Conservation (phyloP, 768 basidiomycete genomes). For the Mycena polygramma region DNA sequence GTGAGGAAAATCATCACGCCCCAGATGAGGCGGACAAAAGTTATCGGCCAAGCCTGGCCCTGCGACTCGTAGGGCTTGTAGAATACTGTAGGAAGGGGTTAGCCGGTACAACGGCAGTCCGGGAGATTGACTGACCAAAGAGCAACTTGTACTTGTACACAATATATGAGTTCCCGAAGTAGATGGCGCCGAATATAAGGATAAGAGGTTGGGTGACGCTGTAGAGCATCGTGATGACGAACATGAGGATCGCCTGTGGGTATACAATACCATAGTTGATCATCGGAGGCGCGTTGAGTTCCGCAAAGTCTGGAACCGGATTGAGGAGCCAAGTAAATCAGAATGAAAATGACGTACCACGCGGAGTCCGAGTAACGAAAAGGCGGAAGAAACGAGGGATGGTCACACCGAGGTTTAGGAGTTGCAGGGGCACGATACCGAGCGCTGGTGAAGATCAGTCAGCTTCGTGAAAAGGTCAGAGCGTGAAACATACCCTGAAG, state of each 20-base stretch:
- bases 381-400: conserved; percentile 83
- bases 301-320: conserved; percentile 83
- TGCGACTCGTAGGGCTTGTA: conserved; percentile 98
- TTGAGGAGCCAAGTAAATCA: conserved; percentile 4
- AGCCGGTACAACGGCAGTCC: neutral
- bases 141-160: conserved; percentile 99
- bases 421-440: conserved; percentile 95
- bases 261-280: conserved; percentile 98
- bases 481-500: conserved; percentile 70
- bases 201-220: conserved; percentile 97
- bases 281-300: conserved; percentile 97
- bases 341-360: conserved; percentile 66
- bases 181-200: conserved; percentile 93
- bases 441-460: conserved; percentile 62
- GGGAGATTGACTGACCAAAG: conserved; percentile 73
- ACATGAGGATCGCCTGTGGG: conserved; percentile 96
- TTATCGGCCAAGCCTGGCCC: conserved; percentile 98
- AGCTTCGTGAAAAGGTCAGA: conserved; percentile 19
- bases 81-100: conserved; percentile 73
- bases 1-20: conserved; percentile 93
- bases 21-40: conserved; percentile 92
- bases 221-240: conserved; percentile 94
- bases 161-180: conserved; percentile 95
- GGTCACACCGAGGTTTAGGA: conserved; percentile 91
- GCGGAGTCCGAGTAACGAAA: conserved; percentile 89